phyloP scores from a whole-genome alignment of 129 eudicot genomes.

The Flaveria robusta region DNA sequence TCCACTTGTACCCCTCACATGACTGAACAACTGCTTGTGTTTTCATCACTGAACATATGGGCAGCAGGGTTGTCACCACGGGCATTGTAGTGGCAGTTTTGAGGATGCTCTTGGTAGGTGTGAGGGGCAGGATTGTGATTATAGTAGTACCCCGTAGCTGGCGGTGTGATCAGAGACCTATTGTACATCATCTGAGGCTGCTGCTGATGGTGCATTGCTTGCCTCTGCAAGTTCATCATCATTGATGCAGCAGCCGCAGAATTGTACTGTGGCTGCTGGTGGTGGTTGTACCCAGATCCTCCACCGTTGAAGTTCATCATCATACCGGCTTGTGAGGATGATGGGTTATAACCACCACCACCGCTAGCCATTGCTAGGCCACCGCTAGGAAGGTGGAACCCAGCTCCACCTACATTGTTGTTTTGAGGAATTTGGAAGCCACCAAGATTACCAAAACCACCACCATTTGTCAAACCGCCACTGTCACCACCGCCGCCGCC shows the following conservation, averaged over 20 bases:
- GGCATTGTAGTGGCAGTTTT: slow-evolving; percentile 20
- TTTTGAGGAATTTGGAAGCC: slow-evolving; percentile 38
- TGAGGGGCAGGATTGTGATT: slow-evolving; percentile 54
- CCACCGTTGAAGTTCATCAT: slow-evolving; percentile 50
- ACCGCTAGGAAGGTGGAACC: slow-evolving; percentile 35
- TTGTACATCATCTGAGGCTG: slow-evolving; percentile 85
- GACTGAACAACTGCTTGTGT: slow-evolving; percentile 71
- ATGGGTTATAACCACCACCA: slow-evolving; percentile 40
- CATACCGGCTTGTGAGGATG: slow-evolving; percentile 47
- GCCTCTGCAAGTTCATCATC: slow-evolving; percentile 63
- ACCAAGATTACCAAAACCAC: slow-evolving; percentile 30
- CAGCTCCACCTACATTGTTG: slow-evolving; percentile 33
- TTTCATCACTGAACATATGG: slow-evolving; percentile 75
- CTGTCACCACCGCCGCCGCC: slow-evolving; percentile 30
- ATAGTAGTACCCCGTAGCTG: slow-evolving; percentile 65
- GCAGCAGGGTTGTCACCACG: slow-evolving; percentile 42
- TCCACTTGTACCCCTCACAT: slow-evolving; percentile 50
- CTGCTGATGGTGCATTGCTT: slow-evolving; percentile 50
- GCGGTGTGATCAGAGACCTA: slow-evolving; percentile 60
- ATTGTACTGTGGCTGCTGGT: slow-evolving; percentile 39
- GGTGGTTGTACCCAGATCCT: slow-evolving; percentile 7
- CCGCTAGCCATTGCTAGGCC: slow-evolving; percentile 29
- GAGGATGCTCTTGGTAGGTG: slow-evolving; percentile 41
- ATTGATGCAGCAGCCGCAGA: slow-evolving; percentile 42
- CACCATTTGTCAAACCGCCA: slow-evolving; percentile 23